Evolutionary conservation across 2,329 filamentous ascomycete genomes (phyloP).

Genomic region (Nigrograna mackinnonii): DNA sequence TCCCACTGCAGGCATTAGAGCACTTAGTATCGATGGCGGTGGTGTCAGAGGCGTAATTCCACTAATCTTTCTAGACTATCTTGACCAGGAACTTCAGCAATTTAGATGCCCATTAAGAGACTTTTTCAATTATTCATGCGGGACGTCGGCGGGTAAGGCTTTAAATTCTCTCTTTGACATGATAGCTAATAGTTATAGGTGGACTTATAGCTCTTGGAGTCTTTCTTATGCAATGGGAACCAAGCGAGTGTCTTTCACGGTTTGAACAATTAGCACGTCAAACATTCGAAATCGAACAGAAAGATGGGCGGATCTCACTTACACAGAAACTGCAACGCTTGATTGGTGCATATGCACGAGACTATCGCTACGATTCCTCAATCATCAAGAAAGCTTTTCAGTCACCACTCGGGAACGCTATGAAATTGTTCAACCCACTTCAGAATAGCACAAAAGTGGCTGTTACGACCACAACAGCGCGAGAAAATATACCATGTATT

Average conservation of each 20-base stretch:
- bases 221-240: conserved; percentile 28
- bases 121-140: conserved; percentile 12
- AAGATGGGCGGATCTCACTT: conserved; percentile 5
- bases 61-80: conserved; percentile 14
- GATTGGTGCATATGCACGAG: conserved; percentile 22
- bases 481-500: conserved; percentile 19
- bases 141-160: conserved; percentile 11
- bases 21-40: conserved; percentile 14
- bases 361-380: conserved; percentile 23
- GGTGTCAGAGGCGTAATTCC: conserved; percentile 16
- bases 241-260: conserved; percentile 16
- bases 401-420: conserved; percentile 8
- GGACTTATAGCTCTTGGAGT: conserved; percentile 28
- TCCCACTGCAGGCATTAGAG: conserved; percentile 15
- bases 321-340: conserved; percentile 16
- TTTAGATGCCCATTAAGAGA: conserved; percentile 8
- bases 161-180: neutral
- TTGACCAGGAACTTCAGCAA: conserved; percentile 6
- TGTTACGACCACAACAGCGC: conserved; percentile 27
- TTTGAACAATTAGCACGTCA: conserved; percentile 25
- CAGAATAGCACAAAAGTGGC: conserved; percentile 27
- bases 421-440: conserved; percentile 31
- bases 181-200: conserved; percentile 15
- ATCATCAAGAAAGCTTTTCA: conserved; percentile 27
- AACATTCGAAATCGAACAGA: conserved; percentile 18